Evolutionary conservation across 2,329 filamentous ascomycete species (phyloP).

Genomic region (Aspergillus niger): DNA sequence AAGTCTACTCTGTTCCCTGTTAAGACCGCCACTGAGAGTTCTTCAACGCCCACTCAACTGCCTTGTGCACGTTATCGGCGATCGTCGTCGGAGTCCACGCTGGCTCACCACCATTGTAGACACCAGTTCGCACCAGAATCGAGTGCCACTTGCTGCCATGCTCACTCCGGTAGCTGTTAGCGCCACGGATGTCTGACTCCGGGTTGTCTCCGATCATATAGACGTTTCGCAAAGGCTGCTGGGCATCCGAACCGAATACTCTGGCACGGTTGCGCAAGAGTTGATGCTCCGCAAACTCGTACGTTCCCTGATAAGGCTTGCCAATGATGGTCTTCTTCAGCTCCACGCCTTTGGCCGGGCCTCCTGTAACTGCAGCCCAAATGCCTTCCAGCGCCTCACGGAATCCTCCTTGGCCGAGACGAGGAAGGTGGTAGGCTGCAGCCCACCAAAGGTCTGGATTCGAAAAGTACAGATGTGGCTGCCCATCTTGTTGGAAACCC

Average conservation of each 20-base stretch:
- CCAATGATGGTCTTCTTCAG: slow-evolving; percentile 72
- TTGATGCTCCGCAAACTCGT: slow-evolving; percentile 78
- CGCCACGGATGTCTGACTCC: slow-evolving; percentile 86
- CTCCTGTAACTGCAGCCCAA: slow-evolving; percentile 72
- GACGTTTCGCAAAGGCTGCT: slow-evolving; percentile 65
- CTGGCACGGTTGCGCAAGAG: slow-evolving; percentile 62
- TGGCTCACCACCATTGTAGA: slow-evolving; percentile 64
- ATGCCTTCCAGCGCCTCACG: slow-evolving; percentile 77
- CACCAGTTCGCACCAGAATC: slow-evolving; percentile 77
- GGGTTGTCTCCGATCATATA: slow-evolving; percentile 96
- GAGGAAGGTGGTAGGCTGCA: slow-evolving; percentile 77
- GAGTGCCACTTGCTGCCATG: slow-evolving; percentile 74
- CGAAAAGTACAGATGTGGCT: slow-evolving; percentile 81
- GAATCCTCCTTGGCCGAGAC: slow-evolving; percentile 90
- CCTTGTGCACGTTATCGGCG: slow-evolving; percentile 73
- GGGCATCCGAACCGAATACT: slow-evolving; percentile 43
- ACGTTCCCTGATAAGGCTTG: slow-evolving; percentile 78
- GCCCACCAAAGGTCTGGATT: slow-evolving; percentile 93
- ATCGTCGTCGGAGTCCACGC: slow-evolving; percentile 64
- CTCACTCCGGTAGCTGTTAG: slow-evolving; percentile 71
- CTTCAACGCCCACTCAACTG: slow-evolving; percentile 74
- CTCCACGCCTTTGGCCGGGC: slow-evolving; percentile 52
- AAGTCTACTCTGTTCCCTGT: neutral
- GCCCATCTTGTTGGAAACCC: slow-evolving; percentile 80
- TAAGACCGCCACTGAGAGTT: slow-evolving; percentile 45